These are phyloP conservation scores for Pisolithus tinctorius DNA, from an alignment of 768 basidiomycete species.

Conservation along the genomic window DNA sequence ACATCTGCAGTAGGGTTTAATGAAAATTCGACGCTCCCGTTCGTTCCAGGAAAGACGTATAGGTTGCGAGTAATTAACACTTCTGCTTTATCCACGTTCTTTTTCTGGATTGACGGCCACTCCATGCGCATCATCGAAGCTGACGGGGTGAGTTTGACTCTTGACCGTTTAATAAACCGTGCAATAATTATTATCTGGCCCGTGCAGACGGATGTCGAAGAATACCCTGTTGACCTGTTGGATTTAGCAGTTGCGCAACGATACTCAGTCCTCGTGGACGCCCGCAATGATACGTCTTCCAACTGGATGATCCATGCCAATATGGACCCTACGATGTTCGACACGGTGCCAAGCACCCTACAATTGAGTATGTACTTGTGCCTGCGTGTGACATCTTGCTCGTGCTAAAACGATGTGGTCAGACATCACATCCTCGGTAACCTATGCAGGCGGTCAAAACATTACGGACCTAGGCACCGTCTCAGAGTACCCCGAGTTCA, in stretches of 20 bases:
- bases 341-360: slow-evolving; percentile 62
- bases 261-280: slow-evolving; percentile 88
- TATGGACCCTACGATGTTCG: slow-evolving; percentile 90
- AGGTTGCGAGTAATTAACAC: slow-evolving; percentile 83
- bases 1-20: slow-evolving; percentile 72
- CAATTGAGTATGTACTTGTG: slow-evolving; percentile 54
- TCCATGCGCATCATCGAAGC: slow-evolving; percentile 81
- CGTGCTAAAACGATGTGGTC: not conserved
- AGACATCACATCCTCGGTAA: slow-evolving; percentile 83
- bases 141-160: slow-evolving; percentile 54
- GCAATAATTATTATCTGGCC: not conserved
- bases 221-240: slow-evolving; percentile 64
- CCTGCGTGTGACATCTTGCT: not conserved
- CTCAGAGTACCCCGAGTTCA: slow-evolving; percentile 51
- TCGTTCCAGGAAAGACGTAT: slow-evolving; percentile 83
- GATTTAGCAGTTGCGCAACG: slow-evolving; percentile 83
- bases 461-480: slow-evolving; percentile 48
- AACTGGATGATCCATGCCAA: slow-evolving; percentile 92
- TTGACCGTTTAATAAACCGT: not conserved
- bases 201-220: slow-evolving; percentile 66
- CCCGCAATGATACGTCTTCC: slow-evolving; percentile 72
- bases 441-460: slow-evolving; percentile 53
- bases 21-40: slow-evolving; percentile 78
- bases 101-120: slow-evolving; percentile 87
- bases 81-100: slow-evolving; percentile 67